These are phyloP conservation scores for Leucaena leucocephala DNA, from an alignment of 306 rosid genomes.

Conservation along the genomic window DNA sequence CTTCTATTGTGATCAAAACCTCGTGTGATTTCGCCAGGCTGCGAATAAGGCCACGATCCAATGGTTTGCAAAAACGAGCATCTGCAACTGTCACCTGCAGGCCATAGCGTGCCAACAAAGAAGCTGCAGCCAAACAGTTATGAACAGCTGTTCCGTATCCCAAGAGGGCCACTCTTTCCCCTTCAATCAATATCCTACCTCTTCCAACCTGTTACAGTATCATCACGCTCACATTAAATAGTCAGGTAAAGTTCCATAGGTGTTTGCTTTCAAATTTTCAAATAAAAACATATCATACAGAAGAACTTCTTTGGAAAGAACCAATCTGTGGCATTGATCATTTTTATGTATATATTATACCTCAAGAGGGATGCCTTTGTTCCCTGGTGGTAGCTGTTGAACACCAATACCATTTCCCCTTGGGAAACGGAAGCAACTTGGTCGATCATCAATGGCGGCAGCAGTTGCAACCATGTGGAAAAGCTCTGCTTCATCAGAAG, in stretches of 20 bases:
- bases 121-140: slow-evolving; percentile 71
- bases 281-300: neutral
- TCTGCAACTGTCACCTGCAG: slow-evolving; percentile 60
- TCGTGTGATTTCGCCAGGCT: slow-evolving; percentile 83
- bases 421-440: slow-evolving; percentile 90
- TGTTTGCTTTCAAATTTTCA: neutral
- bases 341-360: neutral
- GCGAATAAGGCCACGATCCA: slow-evolving; percentile 76
- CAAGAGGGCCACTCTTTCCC: slow-evolving; percentile 86
- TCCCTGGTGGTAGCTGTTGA: slow-evolving; percentile 47
- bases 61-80: slow-evolving; percentile 96
- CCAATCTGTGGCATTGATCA: neutral
- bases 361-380: slow-evolving; percentile 60
- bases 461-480: slow-evolving; percentile 48
- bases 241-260: neutral
- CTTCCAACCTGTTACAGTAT: slow-evolving; percentile 67
- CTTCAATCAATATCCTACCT: slow-evolving; percentile 79
- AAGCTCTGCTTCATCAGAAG: slow-evolving; percentile 22
- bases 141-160: slow-evolving; percentile 86
- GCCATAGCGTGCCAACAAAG: slow-evolving; percentile 54
- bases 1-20: slow-evolving; percentile 84
- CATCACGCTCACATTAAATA: neutral
- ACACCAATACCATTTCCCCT: slow-evolving; percentile 70
- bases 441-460: slow-evolving; percentile 84
- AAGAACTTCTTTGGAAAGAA: neutral